These are phyloP conservation scores for Lentinula boryana DNA, from an alignment of 768 basidiomycete species.

Conservation along the genomic window DNA sequence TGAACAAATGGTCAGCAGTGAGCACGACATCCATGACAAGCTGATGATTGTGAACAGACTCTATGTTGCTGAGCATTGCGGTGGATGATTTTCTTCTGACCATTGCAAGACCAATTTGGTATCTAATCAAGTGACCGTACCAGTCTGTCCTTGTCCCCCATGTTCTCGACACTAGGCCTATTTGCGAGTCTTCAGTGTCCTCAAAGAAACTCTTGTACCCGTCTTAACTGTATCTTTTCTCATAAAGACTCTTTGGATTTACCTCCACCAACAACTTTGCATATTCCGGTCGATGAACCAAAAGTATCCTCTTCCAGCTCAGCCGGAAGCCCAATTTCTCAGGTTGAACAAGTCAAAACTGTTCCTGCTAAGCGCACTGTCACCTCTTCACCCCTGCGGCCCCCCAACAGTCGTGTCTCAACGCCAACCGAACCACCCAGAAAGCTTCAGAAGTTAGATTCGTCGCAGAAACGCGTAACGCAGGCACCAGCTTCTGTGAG, in stretches of 20 bases:
- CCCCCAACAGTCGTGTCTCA: slow-evolving; percentile 13
- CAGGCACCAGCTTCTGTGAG: slow-evolving; percentile 26
- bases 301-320: slow-evolving; percentile 8
- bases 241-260: slow-evolving; percentile 35
- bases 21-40: too few relatives aligned
- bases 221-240: slow-evolving; percentile 59
- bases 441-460: slow-evolving; percentile 56
- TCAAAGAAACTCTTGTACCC: slow-evolving; percentile 37
- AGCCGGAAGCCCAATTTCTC: slow-evolving; percentile 10
- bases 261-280: slow-evolving; percentile 27
- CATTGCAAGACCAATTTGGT: neutral
- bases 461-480: slow-evolving; percentile 34
- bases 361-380: slow-evolving; percentile 51
- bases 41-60: too few relatives aligned
- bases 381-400: slow-evolving; percentile 24
- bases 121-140: neutral
- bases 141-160: slow-evolving; percentile 16
- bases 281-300: slow-evolving; percentile 28
- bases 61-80: neutral
- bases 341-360: slow-evolving; percentile 9
- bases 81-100: neutral
- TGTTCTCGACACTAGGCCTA: slow-evolving; percentile 60
- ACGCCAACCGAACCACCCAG: slow-evolving; percentile 45
- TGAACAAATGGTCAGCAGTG: neutral
- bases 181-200: slow-evolving; percentile 63